Evolutionary conservation across 257 asterid species (phyloP).

Genomic region (Avicennia marina): DNA sequence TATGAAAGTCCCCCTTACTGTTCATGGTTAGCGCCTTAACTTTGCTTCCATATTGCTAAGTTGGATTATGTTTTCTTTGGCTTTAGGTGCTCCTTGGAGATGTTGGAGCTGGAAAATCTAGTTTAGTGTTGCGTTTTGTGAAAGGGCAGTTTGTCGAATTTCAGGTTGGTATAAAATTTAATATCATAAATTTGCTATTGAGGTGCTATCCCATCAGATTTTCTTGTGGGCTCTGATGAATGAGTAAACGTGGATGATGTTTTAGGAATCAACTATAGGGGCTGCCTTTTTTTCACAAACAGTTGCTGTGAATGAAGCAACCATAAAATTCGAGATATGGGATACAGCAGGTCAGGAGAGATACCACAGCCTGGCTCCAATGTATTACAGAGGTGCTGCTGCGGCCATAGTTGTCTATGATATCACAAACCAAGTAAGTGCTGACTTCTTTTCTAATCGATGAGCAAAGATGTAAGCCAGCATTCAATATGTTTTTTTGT

Average conservation of each 20-base stretch:
- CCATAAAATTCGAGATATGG: slow-evolving; percentile 89
- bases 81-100: slow-evolving; percentile 82
- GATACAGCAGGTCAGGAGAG: slow-evolving; percentile 95
- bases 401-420: slow-evolving; percentile 82
- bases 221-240: slow-evolving; percentile 8
- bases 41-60: slow-evolving; percentile 11
- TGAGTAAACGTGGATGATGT: slow-evolving; percentile 15
- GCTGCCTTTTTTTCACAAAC: slow-evolving; percentile 91
- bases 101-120: slow-evolving; percentile 90
- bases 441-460: background rate
- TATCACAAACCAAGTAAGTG: slow-evolving; percentile 64
- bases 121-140: slow-evolving; percentile 79
- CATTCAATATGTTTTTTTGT: background rate
- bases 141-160: slow-evolving; percentile 83
- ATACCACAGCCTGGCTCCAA: slow-evolving; percentile 90
- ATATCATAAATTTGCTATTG: background rate
- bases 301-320: slow-evolving; percentile 72
- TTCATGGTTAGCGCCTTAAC: background rate
- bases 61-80: slow-evolving; percentile 22
- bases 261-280: slow-evolving; percentile 84
- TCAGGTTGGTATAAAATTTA: slow-evolving; percentile 45
- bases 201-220: background rate
- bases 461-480: background rate
- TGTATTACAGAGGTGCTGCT: slow-evolving; percentile 93
- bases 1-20: background rate